Evolutionary conservation across 2,329 filamentous ascomycete genomes (phyloP), one percentile per base, ranked within the genome.

Genomic region (Lecanicillium sp.): DNA sequence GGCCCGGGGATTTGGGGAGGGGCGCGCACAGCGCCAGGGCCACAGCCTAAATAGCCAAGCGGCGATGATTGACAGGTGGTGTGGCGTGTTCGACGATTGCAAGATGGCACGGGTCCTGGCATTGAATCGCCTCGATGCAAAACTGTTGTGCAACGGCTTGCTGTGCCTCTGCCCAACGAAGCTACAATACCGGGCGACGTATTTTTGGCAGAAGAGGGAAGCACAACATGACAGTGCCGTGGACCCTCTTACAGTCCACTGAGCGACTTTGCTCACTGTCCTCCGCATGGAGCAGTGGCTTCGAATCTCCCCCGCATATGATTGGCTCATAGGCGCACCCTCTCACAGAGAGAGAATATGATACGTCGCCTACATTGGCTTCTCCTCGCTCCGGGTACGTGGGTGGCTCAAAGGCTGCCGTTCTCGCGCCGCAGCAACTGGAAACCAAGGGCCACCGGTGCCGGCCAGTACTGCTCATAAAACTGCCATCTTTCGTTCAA

Each of bases 341-440:
- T 45, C 33, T 26, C 26, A 23, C 24, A 30, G n/a, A n/a, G n/a
- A 19, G 17, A 46, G 37, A 53, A 53, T 49, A 38, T 54, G 54
- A 55, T 51, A 3, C 47, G 37, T 56, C 53, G 23, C 48, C 53
- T 51, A 48, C 53, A 50, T 33, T 35, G 38, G 33, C 17, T 29
- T 14, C 26, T 42, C n/a, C 43, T 24, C 35, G 33, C 17, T 46
- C 38, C 29, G 29, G 23, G 30, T 35, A 30, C 44, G 33, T 46
- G 44, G 44, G 44, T 38, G 17, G 21, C 42, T 37, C 43, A 14
- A 24, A 30, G 33, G 21, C 26, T 39, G 7, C 20, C 23, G 8
- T 7, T 27, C 11, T 26, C 27, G 7, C 19, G 24, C 33, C 24
- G 19, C 24, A 6, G 21, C 5, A n/a, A 33, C 19, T 33, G 23